A percentile compares a stretch with the other conserved stretches of the same genome.
These are phyloP conservation scores for Oldenlandia corymbosa DNA, from an alignment of 257 asterid species.

Conservation along the genomic window DNA sequence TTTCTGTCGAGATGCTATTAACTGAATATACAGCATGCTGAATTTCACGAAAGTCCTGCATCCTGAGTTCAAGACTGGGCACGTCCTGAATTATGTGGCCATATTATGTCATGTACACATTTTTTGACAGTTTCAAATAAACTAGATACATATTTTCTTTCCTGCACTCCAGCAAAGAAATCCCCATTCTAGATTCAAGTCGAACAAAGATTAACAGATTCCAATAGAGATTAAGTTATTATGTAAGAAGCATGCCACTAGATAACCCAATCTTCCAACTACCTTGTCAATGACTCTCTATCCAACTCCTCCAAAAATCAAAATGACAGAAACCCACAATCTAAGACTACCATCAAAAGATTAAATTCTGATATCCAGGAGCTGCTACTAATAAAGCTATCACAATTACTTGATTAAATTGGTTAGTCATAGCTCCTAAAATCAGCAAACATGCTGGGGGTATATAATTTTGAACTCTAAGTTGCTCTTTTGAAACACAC, in stretches of 20 bases:
- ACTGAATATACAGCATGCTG: slow-evolving; percentile 56
- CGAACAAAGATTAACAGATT: too few species aligned
- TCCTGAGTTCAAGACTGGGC: slow-evolving; percentile 34
- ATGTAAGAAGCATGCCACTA: background rate
- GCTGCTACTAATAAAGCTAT: background rate
- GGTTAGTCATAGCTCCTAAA: slow-evolving; percentile 3
- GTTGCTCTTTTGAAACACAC: background rate
- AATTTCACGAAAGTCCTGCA: slow-evolving; percentile 43
- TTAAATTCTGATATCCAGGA: background rate
- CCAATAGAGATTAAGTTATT: too few species aligned
- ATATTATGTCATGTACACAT: background rate
- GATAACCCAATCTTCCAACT: background rate
- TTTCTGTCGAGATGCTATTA: slow-evolving; percentile 39
- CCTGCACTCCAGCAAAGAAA: background rate
- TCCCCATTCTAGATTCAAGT: slow-evolving; percentile 10
- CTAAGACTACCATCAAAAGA: slow-evolving; percentile 1
- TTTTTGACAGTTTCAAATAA: background rate
- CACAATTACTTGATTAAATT: background rate
- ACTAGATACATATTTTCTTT: too few species aligned
- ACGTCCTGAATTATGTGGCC: slow-evolving; percentile 46
- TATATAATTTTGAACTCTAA: background rate
- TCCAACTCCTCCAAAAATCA: background rate
- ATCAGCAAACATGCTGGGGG: background rate
- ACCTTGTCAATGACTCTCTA: too few species aligned
- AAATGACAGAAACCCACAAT: background rate